Conservation (phyloP, 345 rosid species). For the Hibiscus mutabilis region DNA sequence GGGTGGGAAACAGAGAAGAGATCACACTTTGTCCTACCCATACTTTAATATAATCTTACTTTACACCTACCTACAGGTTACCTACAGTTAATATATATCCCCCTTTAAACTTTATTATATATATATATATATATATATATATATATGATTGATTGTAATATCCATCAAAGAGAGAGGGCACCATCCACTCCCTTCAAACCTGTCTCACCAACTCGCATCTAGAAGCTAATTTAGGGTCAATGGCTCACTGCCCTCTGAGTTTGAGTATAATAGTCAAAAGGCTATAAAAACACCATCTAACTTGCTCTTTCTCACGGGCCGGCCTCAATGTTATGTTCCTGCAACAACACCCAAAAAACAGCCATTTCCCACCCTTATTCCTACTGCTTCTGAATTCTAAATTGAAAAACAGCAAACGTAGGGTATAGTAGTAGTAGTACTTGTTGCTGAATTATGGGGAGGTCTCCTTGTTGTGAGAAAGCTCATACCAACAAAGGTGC, state of each 20-base stretch:
- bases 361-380: conserved; percentile 4
- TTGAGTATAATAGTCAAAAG: conserved; percentile 32
- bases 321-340: conserved; percentile 19
- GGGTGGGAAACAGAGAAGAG: background rate
- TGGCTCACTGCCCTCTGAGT: conserved; percentile 12
- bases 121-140: background rate
- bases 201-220: conserved; percentile 98
- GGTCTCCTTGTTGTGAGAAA: conserved; percentile 84
- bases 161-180: conserved; percentile 37
- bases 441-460: conserved; percentile 38
- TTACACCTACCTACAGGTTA: conserved; percentile 51
- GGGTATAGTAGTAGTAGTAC: background rate
- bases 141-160: conserved; percentile 20
- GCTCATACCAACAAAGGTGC: conserved; percentile 85
- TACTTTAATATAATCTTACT: conserved; percentile 25
- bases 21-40: conserved; percentile 15
- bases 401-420: background rate
- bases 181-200: conserved; percentile 57
- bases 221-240: conserved; percentile 54
- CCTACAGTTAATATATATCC: conserved; percentile 23
- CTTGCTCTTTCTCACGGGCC: conserved; percentile 23
- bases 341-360: background rate
- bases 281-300: conserved; percentile 39
- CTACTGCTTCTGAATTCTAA: background rate
- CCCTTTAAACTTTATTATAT: background rate